These are phyloP conservation scores for Pythium oligandrum DNA, from an alignment of 352 stramenopile genomes.

Conservation along the genomic window DNA sequence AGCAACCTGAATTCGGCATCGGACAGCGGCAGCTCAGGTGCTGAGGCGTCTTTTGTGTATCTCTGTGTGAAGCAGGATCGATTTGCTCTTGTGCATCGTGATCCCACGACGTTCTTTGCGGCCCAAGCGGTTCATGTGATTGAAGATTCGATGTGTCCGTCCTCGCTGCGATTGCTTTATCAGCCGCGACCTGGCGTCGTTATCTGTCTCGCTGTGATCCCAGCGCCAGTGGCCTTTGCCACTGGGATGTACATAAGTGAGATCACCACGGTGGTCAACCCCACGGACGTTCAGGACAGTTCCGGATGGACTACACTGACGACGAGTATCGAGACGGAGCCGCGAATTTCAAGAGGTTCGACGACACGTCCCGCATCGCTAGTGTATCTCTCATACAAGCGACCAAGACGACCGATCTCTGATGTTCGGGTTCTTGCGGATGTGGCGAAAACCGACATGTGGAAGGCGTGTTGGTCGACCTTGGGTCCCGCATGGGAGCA, in stretches of 20 bases:
- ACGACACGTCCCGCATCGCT: neutral
- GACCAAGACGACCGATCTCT: constrained; percentile 11
- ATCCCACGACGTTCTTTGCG: constrained; percentile 3
- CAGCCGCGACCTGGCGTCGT: constrained; percentile 3
- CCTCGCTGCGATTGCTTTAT: constrained; percentile 7
- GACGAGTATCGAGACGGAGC: neutral
- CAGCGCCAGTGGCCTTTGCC: constrained; percentile 5
- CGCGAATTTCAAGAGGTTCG: neutral
- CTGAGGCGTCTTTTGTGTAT: constrained; percentile 1
- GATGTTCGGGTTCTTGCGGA: neutral
- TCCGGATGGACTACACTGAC: neutral
- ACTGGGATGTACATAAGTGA: constrained; percentile 18
- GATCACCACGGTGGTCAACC: neutral
- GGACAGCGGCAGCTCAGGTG: neutral
- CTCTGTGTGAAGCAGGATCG: constrained; percentile 17
- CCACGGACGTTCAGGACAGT: neutral
- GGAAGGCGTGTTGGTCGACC: no score
- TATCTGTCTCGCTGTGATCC: constrained; percentile 6
- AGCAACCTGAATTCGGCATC: constrained; percentile 6
- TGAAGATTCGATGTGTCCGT: constrained; percentile 1
- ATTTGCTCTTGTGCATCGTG: constrained; percentile 1
- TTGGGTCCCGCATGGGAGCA: constrained; percentile 10
- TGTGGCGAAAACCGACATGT: no score
- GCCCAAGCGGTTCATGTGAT: constrained; percentile 10
- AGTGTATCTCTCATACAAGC: constrained; percentile 14